Evolutionary conservation across 2,329 filamentous ascomycete genomes (phyloP), one percentile per base, ranked within the genome.

Genomic region (Botryotinia globosa): DNA sequence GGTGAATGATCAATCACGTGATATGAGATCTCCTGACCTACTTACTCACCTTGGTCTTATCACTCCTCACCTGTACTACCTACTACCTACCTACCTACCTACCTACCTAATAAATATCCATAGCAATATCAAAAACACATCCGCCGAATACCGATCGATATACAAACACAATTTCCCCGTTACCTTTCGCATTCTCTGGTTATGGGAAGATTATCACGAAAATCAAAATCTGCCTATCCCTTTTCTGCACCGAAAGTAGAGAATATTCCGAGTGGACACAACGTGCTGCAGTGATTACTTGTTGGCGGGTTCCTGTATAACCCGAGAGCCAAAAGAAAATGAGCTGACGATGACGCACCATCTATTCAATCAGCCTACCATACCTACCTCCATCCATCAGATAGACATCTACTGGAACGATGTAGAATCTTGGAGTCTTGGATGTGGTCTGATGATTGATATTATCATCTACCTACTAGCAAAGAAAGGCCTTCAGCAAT

Each of bases 131-230:
- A 3, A 29, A 22, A 45, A 44, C 18, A 63, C 6, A 63, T 42
- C 9, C 61, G 61, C 61, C 61, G 61, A 63, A 63, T n/a, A 63
- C 61, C 61, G 61, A 63, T 42, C 61, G 61, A 63, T 42, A 18
- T 10, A 22, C 32, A 12, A 10, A 1, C 29, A 34, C 4, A 16
- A 59, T 34, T 59, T 59, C 32, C 18, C 56, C 4, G 32, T 12
- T 18, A 22, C 56, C 32, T 22, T 34, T 59, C 34, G 22, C 34
- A 18, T 34, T 5, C 9, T 29, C 22, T 34, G 1, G 14, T 18
- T 18, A 18, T 16, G 6, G 42, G 14, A 32, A 32, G 4, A 32
- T 29, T 9, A 4, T 29, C 54, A 56, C 29, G n/a, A 32, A 9
- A 58, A 58, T 16, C 16, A 14, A 20, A 4, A 20, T 18, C 7